phyloP scores from a whole-genome alignment of 192 early-diverging fungal genomes.

The Chytriomyces sp. region DNA sequence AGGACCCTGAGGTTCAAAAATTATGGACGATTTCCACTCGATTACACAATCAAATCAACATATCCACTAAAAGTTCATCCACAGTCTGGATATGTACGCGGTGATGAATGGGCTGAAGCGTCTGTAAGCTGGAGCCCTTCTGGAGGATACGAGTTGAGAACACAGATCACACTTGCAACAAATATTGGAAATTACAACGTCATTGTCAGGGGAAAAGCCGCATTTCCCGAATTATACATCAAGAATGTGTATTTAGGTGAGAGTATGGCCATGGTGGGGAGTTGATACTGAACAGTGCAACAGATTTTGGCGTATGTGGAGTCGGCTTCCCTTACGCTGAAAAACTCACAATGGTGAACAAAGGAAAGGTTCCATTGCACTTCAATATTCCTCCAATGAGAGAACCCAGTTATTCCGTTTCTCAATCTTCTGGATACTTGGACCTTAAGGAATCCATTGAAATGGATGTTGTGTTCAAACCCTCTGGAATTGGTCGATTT shows the following conservation, averaged over 20 bases:
- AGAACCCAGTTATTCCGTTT: constrained; percentile 51
- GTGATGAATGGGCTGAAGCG: constrained; percentile 44
- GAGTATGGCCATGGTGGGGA: no score
- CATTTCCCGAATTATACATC: constrained; percentile 61
- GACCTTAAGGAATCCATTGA: constrained; percentile 50
- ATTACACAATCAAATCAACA: constrained; percentile 46
- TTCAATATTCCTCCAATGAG: constrained; percentile 55
- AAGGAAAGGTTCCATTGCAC: constrained; percentile 60
- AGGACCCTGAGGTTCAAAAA: constrained; percentile 54
- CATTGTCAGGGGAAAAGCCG: constrained; percentile 57
- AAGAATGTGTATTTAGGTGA: constrained; percentile 46
- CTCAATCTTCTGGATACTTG: constrained; percentile 41
- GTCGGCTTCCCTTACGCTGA: constrained; percentile 55
- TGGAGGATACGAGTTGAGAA: constrained; percentile 64
- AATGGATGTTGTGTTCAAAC: constrained; percentile 54
- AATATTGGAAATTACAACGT: constrained; percentile 65
- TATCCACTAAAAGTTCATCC: constrained; percentile 63
- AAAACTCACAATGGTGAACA: constrained; percentile 51
- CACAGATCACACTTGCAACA: constrained; percentile 53
- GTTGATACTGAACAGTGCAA: no score
- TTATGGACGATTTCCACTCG: constrained; percentile 59
- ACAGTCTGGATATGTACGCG: constrained; percentile 43
- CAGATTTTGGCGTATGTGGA: constrained; percentile 66
- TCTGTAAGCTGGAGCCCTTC: constrained; percentile 59
- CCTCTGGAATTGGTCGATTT: constrained; percentile 45